A percentile compares a stretch with the other conserved stretches of the same genome.
These are phyloP conservation scores for Penicillium griseofulvum DNA, from an alignment of 2,329 filamentous ascomycete genomes.

Conservation along the genomic window DNA sequence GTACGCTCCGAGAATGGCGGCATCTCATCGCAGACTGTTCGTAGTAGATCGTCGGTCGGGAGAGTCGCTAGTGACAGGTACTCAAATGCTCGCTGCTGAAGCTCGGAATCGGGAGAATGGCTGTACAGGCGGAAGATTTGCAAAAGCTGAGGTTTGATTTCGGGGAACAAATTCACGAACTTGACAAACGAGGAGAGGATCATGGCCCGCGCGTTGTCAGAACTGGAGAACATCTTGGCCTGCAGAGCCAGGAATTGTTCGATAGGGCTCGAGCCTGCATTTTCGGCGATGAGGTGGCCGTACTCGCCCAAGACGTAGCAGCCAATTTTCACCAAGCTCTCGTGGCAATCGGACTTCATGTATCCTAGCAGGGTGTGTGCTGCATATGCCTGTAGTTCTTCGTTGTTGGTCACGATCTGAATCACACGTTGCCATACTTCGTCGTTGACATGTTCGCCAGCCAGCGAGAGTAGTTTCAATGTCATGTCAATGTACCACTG, in stretches of 20 bases:
- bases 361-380: constrained; percentile 91
- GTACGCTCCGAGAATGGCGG: constrained; percentile 94
- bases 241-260: constrained; percentile 95
- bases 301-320: constrained; percentile 96
- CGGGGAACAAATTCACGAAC: constrained; percentile 96
- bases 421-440: constrained; percentile 99
- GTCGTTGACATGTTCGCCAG: constrained; percentile 96
- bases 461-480: constrained; percentile 88
- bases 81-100: constrained; percentile 95
- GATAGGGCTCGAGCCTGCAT: constrained; percentile 86
- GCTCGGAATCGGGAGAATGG: constrained; percentile 88
- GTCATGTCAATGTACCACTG: constrained; percentile 99
- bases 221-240: constrained; percentile 82
- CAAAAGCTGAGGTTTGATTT: constrained; percentile 93
- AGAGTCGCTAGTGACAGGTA: constrained; percentile 83
- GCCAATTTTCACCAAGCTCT: constrained; percentile 96
- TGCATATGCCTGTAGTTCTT: constrained; percentile 94
- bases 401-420: constrained; percentile 98
- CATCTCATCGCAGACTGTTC: constrained; percentile 98
- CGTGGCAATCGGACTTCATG: constrained; percentile 89
- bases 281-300: constrained; percentile 92
- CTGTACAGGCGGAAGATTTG: constrained; percentile 90
- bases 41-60: constrained; percentile 83
- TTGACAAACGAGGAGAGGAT: constrained; percentile 95
- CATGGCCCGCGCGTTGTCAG: constrained; percentile 86